These are phyloP conservation scores for Geranomyces michiganensis DNA, from an alignment of 192 early-diverging fungal species.

Conservation along the genomic window DNA sequence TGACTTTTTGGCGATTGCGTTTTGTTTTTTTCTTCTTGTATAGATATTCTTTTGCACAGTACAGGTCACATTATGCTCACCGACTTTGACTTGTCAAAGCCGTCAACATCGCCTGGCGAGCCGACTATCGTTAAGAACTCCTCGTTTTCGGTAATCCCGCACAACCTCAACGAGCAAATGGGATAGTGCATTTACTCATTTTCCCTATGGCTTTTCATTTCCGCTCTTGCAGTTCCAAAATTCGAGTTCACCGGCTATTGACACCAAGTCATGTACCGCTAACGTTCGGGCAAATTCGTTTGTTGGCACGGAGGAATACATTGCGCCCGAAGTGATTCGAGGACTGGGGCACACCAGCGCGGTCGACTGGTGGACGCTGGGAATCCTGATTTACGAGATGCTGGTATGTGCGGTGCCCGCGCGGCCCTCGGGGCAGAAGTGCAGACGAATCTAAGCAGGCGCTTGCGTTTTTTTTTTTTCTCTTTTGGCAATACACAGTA, in stretches of 20 bases:
- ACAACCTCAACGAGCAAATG: too few relatives aligned
- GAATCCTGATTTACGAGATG: conserved; percentile 98
- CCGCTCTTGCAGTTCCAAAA: neutral
- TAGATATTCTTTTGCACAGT: conserved; percentile 84
- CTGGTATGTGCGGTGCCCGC: conserved; percentile 51
- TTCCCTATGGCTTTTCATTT: neutral
- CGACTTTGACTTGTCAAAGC: conserved; percentile 98
- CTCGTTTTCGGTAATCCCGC: conserved; percentile 38
- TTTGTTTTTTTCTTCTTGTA: conserved; percentile 6
- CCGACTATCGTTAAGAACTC: conserved; percentile 59
- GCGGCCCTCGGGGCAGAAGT: too few relatives aligned
- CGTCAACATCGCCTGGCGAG: conserved; percentile 76
- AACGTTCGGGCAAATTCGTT: conserved; percentile 93
- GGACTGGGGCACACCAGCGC: conserved; percentile 89
- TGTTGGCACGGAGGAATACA: conserved; percentile 99
- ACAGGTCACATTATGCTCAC: conserved; percentile 98
- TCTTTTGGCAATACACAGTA: too few relatives aligned
- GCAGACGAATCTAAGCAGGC: too few relatives aligned
- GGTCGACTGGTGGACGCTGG: conserved; percentile 99
- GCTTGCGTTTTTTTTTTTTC: neutral
- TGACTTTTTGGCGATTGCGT: too few relatives aligned
- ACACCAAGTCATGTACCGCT: conserved; percentile 87
- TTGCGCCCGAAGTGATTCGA: conserved; percentile 98
- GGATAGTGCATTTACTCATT: too few relatives aligned
- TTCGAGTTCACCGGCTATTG: conserved; percentile 51